These are phyloP conservation scores for Gynostemma pentaphyllum DNA, from an alignment of 306 rosid genomes.

Conservation along the genomic window DNA sequence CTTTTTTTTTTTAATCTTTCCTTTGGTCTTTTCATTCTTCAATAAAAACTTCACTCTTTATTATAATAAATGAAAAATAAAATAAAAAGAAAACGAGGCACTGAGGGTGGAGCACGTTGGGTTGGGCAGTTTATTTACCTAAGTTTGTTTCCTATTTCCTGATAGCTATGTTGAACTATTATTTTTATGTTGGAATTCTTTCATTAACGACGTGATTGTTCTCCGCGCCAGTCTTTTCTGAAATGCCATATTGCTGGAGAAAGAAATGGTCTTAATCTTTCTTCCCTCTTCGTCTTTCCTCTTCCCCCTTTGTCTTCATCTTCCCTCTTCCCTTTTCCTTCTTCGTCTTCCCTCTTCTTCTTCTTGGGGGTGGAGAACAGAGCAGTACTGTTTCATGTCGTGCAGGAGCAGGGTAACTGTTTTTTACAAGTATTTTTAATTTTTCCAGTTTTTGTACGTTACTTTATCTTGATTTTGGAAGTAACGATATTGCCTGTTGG, in stretches of 20 bases:
- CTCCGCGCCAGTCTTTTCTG: background rate
- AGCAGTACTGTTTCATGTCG: background rate
- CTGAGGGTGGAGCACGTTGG: background rate
- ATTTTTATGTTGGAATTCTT: background rate
- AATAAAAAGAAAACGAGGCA: no score
- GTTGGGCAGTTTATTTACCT: background rate
- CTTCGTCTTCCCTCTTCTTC: background rate
- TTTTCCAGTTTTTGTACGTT: background rate
- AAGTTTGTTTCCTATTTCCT: background rate
- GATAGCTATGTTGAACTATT: background rate
- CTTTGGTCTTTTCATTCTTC: no score
- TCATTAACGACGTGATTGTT: background rate
- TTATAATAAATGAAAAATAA: no score
- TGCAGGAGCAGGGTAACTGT: background rate
- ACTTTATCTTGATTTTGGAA: background rate
- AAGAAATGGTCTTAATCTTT: background rate
- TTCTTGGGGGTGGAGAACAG: background rate
- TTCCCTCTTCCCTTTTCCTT: no score
- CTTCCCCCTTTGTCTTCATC: background rate
- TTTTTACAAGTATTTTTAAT: background rate
- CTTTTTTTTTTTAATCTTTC: no score
- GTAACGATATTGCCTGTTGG: background rate
- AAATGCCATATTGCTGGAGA: background rate
- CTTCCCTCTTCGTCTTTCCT: background rate
- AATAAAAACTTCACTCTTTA: no score